These are phyloP conservation scores for Leccinum broughii DNA, from an alignment of 768 basidiomycete genomes.

Conservation along the genomic window DNA sequence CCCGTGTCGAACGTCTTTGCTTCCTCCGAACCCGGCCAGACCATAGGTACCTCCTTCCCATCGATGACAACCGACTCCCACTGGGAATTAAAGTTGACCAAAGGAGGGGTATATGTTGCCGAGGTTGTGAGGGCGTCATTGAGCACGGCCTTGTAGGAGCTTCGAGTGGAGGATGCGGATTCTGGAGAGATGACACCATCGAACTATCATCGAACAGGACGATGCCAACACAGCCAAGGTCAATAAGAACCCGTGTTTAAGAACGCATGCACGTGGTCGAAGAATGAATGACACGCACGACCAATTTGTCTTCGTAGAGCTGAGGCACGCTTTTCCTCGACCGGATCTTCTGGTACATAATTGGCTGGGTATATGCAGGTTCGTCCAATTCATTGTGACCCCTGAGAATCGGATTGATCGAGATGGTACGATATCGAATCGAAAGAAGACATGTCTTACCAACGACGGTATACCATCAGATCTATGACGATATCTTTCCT, in stretches of 20 bases:
- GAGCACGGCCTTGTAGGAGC: conserved; percentile 60
- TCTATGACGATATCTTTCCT: conserved; percentile 91
- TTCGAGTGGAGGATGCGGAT: conserved; percentile 52
- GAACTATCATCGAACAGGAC: conserved; percentile 13
- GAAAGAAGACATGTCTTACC: conserved; percentile 40
- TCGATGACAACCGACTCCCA: conserved; percentile 47
- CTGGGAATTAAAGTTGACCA: conserved; percentile 61
- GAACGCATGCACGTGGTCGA: background rate
- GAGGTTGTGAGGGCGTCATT: conserved; percentile 58
- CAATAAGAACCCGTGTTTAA: background rate
- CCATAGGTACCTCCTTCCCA: conserved; percentile 28
- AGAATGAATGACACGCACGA: conserved; percentile 45
- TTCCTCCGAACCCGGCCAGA: conserved; percentile 58
- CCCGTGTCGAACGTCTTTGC: conserved; percentile 72
- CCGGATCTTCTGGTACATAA: conserved; percentile 89
- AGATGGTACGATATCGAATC: background rate
- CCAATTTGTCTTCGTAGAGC: conserved; percentile 76
- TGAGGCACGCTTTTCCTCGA: conserved; percentile 51
- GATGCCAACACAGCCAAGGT: background rate
- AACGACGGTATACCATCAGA: conserved; percentile 84
- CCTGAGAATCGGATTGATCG: conserved; percentile 38
- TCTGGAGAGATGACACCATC: conserved; percentile 47
- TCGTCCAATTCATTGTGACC: conserved; percentile 90
- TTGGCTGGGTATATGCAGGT: conserved; percentile 82
- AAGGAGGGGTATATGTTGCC: conserved; percentile 47